Conservation (phyloP, 495 filamentous ascomycete genomes). For the Trichoderma virens region DNA sequence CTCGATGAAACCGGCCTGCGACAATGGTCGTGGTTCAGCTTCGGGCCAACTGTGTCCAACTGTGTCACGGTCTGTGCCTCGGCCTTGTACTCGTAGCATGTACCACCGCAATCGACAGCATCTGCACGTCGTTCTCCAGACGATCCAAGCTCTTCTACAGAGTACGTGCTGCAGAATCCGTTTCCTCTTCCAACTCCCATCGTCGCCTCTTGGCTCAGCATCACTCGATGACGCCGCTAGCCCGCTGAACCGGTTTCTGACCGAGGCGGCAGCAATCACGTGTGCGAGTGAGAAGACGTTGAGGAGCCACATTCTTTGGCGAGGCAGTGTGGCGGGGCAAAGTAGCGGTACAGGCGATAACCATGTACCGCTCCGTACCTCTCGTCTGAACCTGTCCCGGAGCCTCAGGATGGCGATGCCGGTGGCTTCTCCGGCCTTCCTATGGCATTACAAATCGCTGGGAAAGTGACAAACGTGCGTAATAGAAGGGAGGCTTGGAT, state of each 20-base stretch:
- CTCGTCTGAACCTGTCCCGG: background rate
- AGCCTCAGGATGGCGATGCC: background rate
- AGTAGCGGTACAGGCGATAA: background rate
- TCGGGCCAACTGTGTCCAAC: background rate
- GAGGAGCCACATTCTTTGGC: background rate
- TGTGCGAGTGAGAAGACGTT: background rate
- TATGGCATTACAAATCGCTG: background rate
- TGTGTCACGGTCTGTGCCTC: background rate
- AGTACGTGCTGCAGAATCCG: background rate
- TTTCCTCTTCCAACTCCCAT: no score
- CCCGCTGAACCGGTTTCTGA: background rate
- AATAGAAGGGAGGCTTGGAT: background rate
- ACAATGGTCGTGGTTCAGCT: background rate
- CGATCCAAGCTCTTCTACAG: no score
- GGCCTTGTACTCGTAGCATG: background rate
- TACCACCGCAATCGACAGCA: no score
- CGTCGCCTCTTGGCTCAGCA: background rate
- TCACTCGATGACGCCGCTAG: background rate
- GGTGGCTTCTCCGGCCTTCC: background rate
- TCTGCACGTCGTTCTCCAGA: no score
- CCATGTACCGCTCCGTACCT: no score
- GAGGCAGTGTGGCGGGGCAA: background rate
- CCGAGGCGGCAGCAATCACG: background rate
- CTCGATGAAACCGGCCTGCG: constrained; percentile 2
- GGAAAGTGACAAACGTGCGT: background rate